Conservation (phyloP, 75 land plant genomes). For the Gnetum montanum region DNA sequence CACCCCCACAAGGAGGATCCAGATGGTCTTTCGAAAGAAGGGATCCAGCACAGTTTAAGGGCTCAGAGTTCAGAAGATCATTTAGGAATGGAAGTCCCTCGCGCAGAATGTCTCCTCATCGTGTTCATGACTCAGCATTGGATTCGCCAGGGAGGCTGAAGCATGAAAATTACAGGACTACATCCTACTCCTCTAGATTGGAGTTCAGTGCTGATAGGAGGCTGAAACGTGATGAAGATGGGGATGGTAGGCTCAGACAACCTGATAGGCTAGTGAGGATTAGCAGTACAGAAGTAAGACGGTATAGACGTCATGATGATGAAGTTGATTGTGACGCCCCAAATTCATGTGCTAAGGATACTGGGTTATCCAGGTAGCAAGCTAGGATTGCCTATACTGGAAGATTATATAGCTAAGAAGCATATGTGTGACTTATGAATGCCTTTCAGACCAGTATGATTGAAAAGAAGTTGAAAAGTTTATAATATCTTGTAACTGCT, state of each 20-base stretch:
- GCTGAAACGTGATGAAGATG: conserved; percentile 14
- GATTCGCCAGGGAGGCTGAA: conserved; percentile 15
- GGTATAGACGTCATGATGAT: conserved; percentile 14
- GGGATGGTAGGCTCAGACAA: conserved; percentile 18
- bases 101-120: conserved; percentile 26
- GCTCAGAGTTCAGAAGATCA: conserved; percentile 13
- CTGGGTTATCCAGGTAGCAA: conserved; percentile 14
- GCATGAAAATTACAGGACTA: conserved; percentile 13
- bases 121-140: conserved; percentile 29
- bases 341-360: conserved; percentile 7
- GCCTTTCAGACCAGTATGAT: conserved; percentile 5
- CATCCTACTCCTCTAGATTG: conserved; percentile 19
- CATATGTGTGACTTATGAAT: background rate
- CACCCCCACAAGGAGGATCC: conserved; percentile 37
- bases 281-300: conserved; percentile 9
- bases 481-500: background rate
- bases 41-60: conserved; percentile 26
- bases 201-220: conserved; percentile 13
- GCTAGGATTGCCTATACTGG: conserved; percentile 3
- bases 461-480: conserved; percentile 5
- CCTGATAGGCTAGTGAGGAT: conserved; percentile 8
- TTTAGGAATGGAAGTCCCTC: conserved; percentile 26
- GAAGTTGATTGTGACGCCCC: conserved; percentile 8
- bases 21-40: conserved; percentile 46
- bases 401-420: conserved; percentile 4